A percentile compares a stretch with the other conserved stretches of the same genome.
Evolutionary conservation across 768 basidiomycete species (phyloP).

Genomic region (Leccinum ochraceum): DNA sequence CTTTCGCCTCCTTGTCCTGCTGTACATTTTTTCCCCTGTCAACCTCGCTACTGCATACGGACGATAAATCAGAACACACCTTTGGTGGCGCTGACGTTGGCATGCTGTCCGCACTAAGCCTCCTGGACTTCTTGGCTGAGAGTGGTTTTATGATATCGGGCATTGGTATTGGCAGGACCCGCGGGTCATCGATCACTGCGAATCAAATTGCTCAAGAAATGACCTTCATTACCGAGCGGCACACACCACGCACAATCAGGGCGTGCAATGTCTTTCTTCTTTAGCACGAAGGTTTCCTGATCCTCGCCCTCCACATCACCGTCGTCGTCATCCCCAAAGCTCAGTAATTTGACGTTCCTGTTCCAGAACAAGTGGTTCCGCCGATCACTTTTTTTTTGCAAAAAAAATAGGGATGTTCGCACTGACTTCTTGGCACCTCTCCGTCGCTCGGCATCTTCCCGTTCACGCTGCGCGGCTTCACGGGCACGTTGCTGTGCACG

Average conservation of each 20-base stretch:
- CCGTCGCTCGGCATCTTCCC: conserved; percentile 71
- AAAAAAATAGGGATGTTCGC: background rate
- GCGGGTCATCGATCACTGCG: conserved; percentile 26
- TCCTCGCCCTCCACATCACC: conserved; percentile 62
- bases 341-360: conserved; percentile 88
- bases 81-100: conserved; percentile 13
- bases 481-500: conserved; percentile 80
- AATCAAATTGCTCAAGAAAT: conserved; percentile 6
- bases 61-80: conserved; percentile 9
- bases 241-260: conserved; percentile 68
- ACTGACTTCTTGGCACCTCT: conserved; percentile 88
- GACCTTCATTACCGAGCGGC: background rate
- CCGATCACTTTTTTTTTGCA: background rate
- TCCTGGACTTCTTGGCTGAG: background rate
- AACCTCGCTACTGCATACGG: background rate
- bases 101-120: background rate
- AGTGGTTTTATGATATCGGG: conserved; percentile 10
- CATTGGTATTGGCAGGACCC: conserved; percentile 7
- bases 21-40: background rate
- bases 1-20: conserved; percentile 21
- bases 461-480: conserved; percentile 70
- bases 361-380: conserved; percentile 1
- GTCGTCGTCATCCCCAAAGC: conserved; percentile 80
- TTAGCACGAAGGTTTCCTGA: conserved; percentile 51
- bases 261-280: conserved; percentile 81